These are phyloP conservation scores for Uronychia binucleata DNA, from an alignment of 73 alveolate species.

Conservation along the genomic window DNA sequence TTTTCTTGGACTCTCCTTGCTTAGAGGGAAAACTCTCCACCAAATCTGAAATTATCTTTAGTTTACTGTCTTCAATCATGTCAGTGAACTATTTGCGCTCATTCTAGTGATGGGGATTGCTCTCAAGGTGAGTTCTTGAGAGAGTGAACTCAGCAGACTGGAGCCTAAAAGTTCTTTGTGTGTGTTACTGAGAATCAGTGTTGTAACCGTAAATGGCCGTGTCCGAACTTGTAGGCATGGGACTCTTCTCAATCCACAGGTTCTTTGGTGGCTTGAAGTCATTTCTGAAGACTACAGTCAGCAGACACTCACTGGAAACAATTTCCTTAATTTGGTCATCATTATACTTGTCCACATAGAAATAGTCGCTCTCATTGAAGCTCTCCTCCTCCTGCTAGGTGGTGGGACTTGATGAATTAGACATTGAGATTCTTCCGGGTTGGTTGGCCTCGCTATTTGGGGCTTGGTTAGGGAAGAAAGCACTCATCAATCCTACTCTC, in stretches of 20 bases:
- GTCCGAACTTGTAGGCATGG: neutral
- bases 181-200: neutral
- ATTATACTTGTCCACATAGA: slow-evolving; percentile 41
- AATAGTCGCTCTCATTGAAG: slow-evolving; percentile 18
- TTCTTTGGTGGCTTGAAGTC: slow-evolving; percentile 55
- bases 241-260: slow-evolving; percentile 62
- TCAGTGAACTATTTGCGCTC: slow-evolving; percentile 1
- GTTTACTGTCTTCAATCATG: slow-evolving; percentile 43
- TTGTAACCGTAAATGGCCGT: neutral
- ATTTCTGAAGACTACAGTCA: slow-evolving; percentile 15
- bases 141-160: neutral
- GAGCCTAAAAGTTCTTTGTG: neutral
- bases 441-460: neutral
- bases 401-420: neutral
- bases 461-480: neutral
- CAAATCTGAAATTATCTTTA: neutral
- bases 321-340: slow-evolving; percentile 45
- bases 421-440: neutral
- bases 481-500: neutral
- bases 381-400: neutral
- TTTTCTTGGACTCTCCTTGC: neutral
- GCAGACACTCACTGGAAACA: slow-evolving; percentile 5
- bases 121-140: neutral
- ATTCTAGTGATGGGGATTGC: neutral
- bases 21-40: neutral